Evolutionary conservation across 1,284 basidiomycete species (phyloP), one percentile per base, ranked within the genome.

Genomic region (Thelephora terrestris): DNA sequence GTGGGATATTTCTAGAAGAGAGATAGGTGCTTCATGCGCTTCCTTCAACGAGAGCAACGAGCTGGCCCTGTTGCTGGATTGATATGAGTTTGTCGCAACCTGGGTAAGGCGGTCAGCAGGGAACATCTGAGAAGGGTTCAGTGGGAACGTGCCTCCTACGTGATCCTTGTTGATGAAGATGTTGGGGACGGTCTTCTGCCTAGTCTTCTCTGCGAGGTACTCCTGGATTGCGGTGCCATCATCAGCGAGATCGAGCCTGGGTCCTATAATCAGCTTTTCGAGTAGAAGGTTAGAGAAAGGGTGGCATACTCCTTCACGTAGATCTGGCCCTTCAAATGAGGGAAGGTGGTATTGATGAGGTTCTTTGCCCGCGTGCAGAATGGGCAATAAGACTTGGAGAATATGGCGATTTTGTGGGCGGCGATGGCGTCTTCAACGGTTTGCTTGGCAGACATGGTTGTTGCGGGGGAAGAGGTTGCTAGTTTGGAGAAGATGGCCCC

Each of bases 311-410:
- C 83, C 12, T 12, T 42, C n/a, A 42, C 21, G 52, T 74, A 58
- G 48, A 86, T 67, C 52, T 70, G 64, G 48, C 76, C 63, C 36
- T 68, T 53, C n/a, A 71, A 70, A 9, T 71, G 60, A 1, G 75
- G 69, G 57, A 75, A 83, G 20, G 75, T 59, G 4, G 54, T 52
- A 2, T 58, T 56, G 53, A 88, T 72, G n/a, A 85, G 64, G 0
- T 52, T 47, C 63, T 87, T 87, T 32, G 81, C 75, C 7, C 62
- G 62, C 50, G 53, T 66, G 70, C 81, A 84, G 64, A 73, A 83
- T 7, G 78, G 76, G 63, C 63, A 88, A 43, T 62, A 76, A 9
- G 70, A 67, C 69, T 88, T 87, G 49, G 83, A 85, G 63, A 88
- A 88, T 50, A 88, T 75, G 38, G 71, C 69, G 51, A 87, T 71